Evolutionary conservation across 1,284 basidiomycete species (phyloP), one percentile per base, ranked within the genome.

Genomic region (Marasmius fiardii): DNA sequence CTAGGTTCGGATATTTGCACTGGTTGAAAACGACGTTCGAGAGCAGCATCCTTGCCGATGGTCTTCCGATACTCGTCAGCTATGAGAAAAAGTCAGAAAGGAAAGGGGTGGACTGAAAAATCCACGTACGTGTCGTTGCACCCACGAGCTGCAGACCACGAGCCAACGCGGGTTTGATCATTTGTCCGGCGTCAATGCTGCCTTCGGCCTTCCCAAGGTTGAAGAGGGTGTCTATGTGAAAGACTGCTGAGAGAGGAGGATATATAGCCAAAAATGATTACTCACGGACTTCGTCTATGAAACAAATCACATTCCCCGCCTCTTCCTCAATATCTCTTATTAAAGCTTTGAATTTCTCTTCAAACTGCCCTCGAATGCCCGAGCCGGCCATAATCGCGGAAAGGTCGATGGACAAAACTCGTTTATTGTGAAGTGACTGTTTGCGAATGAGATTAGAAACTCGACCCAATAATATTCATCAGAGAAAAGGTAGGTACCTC

Each of bases 131-230:
- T 3, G 93, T 95, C 0, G 93, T 95, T 0, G 93, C 92, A 28
- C 93, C 93, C 5, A 95, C 89, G 1, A 95, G 82, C 65, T 92
- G 90, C 3, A 95, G 73, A 2, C 93, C 93, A 41, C 92, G 77
- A 2, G 92, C 93, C 3, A 95, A 79, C 0, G 92, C 89, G 31
- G 92, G 91, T 66, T 93, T 94, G 61, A 94, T 91, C 88, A 93
- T 90, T 66, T 96, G 92, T 0, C 90, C 92, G 1, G 90, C 94
- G 63, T 96, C 93, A 60, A 97, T 88, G 58, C 89, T 90, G 8
- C 94, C 94, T 73, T 96, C 94, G 0, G 92, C 82, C 70, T 96
- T 96, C 2, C 94, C 94, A 11, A 95, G 81, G 60, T 93, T 89
- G 74, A 94, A 88, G 5, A 93, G 75, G 0, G 81, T 88, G 60